Conservation (phyloP, 2,329 filamentous ascomycete genomes). For the Cryphonectria nitschkei region DNA sequence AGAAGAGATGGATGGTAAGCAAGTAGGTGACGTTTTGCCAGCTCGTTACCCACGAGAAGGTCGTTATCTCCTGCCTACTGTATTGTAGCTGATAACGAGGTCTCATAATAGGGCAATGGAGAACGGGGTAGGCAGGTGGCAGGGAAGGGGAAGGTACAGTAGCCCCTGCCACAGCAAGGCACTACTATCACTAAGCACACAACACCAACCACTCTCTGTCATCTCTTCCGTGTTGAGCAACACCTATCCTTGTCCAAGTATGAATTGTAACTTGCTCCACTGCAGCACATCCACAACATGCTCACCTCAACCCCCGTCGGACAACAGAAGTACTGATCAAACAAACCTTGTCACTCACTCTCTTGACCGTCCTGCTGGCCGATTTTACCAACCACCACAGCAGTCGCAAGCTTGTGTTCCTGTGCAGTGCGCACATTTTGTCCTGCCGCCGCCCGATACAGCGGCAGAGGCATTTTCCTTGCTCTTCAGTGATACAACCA, state of each 20-base stretch:
- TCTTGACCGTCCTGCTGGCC: not conserved
- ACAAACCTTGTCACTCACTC: not conserved
- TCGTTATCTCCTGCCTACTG: not conserved
- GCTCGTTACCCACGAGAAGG: not conserved
- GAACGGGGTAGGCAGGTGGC: not conserved
- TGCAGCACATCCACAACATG: not conserved
- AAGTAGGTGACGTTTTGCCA: not conserved
- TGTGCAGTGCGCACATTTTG: not conserved
- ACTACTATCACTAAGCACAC: not conserved
- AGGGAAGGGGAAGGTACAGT: too few relatives aligned
- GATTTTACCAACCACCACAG: not conserved
- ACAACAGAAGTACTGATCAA: not conserved
- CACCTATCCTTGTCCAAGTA: not conserved
- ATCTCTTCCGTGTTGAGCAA: not conserved
- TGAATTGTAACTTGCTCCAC: not conserved
- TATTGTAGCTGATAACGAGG: not conserved
- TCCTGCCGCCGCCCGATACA: not conserved
- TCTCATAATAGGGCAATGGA: not conserved
- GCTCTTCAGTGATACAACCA: not conserved
- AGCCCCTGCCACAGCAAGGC: not conserved
- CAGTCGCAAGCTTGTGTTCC: slow-evolving; percentile 8
- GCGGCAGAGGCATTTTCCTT: not conserved
- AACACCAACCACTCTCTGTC: not conserved
- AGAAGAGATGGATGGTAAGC: not conserved
- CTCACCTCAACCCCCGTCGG: not conserved